Base-by-base conservation (phyloP, 2,329 filamentous ascomycete species). In the Diplodia sapinea region DNA sequence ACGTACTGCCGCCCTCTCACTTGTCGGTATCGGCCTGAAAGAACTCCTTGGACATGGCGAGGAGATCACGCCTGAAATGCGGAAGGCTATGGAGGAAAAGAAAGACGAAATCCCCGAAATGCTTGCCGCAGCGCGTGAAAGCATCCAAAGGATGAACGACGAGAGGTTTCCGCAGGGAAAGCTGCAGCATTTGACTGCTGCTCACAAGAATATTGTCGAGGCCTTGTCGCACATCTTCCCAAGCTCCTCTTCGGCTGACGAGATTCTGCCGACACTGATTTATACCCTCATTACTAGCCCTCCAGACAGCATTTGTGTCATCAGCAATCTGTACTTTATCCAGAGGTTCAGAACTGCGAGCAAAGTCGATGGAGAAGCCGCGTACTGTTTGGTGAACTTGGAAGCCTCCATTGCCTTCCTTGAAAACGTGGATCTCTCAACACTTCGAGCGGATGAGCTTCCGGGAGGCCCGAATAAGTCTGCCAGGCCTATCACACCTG, bases 221-320 rank as follows among this genome's bases (percentile, higher is more conserved):
- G 94, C 93, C 4, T 77, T 91, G 20, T 89, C 87, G 17, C 85
- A 86, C 65, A 80, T 89, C 23, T 85, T 89, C 66, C 86, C 88
- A 9, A 87, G 94, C 0, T 87, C 87, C 0, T 97, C 95, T 0
- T 98, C 95, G 0, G 95, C 95, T 2, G 95, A 99, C 76, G 95
- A 98, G 79, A 96, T 99, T 66, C 89, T 99, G 77, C 95, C 95
- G 0, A 97, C 96, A 78, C 85, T 99, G 70, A 99, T 99, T 70
- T 99, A 96, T 81, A 92, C 93, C 0, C 86, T 99, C 69, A 96
- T 99, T 76, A 97, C 93, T 2, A 90, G 94, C 54, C 90, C 93
- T 0, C 91, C 94, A 0, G 91, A 95, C 78, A 87, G 89, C 40
- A 89, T 98, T 57, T 92, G 94, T 77, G 90, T 94, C 66, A 93